Evolutionary conservation across 2,329 filamentous ascomycete species (phyloP).

Genomic region (Ophiostoma sp.): DNA sequence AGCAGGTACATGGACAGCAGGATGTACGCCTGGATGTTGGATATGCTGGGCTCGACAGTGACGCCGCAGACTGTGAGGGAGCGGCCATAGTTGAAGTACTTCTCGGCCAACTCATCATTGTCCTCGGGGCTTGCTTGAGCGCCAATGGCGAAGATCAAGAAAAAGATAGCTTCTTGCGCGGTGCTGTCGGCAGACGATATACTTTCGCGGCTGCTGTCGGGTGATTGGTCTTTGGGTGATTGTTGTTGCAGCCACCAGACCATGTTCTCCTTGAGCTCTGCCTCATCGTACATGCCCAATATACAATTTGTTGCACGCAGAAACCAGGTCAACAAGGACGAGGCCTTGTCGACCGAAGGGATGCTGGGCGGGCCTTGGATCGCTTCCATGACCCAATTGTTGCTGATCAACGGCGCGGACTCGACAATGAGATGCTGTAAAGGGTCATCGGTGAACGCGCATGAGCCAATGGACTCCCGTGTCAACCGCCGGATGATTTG

Average conservation of each 20-base stretch:
- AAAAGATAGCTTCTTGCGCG: constrained; percentile 25
- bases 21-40: constrained; percentile 53
- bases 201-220: constrained; percentile 31
- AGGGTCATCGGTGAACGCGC: constrained; percentile 40
- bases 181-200: constrained; percentile 27
- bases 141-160: constrained; percentile 33
- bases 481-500: constrained; percentile 40
- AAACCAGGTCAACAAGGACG: constrained; percentile 38
- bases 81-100: constrained; percentile 31
- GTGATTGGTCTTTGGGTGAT: constrained; percentile 18
- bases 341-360: constrained; percentile 33
- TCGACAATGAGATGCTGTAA: constrained; percentile 40
- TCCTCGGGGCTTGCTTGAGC: constrained; percentile 29
- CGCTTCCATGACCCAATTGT: constrained; percentile 33
- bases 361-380: constrained; percentile 29
- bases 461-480: constrained; percentile 36
- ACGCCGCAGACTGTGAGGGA: constrained; percentile 49
- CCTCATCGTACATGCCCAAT: constrained; percentile 38
- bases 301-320: constrained; percentile 34
- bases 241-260: constrained; percentile 35
- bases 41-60: constrained; percentile 54
- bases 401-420: constrained; percentile 35
- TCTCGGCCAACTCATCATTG: constrained; percentile 26
- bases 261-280: constrained; percentile 34
- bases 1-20: constrained; percentile 62